These are phyloP conservation scores for Tetrahymena malaccensis DNA, from an alignment of 73 alveolate genomes.

Conservation along the genomic window DNA sequence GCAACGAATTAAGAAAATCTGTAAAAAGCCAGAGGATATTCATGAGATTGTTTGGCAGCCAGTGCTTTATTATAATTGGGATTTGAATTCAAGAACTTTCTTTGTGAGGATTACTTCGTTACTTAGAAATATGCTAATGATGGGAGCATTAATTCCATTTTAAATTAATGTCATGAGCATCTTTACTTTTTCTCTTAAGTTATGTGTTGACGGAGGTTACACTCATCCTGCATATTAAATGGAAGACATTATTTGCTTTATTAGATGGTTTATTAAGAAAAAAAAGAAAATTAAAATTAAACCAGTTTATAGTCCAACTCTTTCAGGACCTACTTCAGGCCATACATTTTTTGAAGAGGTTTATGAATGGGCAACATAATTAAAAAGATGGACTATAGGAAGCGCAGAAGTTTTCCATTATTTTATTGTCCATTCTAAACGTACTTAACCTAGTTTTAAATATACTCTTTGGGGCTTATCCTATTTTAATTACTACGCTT, in stretches of 20 bases:
- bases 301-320: conserved; percentile 35
- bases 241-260: conserved; percentile 50
- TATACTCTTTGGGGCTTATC: background rate
- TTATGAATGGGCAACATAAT: conserved; percentile 44
- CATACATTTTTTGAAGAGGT: conserved; percentile 7
- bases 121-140: conserved; percentile 36
- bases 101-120: conserved; percentile 37
- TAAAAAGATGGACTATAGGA: conserved; percentile 47
- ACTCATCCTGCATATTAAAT: conserved; percentile 50
- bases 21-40: conserved; percentile 1
- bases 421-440: background rate
- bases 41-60: conserved; percentile 41
- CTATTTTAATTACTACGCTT: background rate
- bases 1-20: background rate
- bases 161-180: conserved; percentile 40
- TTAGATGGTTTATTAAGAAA: conserved; percentile 31
- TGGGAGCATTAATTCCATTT: conserved; percentile 45
- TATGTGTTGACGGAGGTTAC: conserved; percentile 26
- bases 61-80: conserved; percentile 42
- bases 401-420: conserved; percentile 55
- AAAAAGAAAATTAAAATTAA: background rate
- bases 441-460: background rate
- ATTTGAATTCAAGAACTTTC: conserved; percentile 12
- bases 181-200: conserved; percentile 3
- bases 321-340: conserved; percentile 55